A percentile compares a stretch with the other conserved stretches of the same genome.
Conservation (phyloP, 2,329 filamentous ascomycete genomes). For the Teratosphaeria destructans region DNA sequence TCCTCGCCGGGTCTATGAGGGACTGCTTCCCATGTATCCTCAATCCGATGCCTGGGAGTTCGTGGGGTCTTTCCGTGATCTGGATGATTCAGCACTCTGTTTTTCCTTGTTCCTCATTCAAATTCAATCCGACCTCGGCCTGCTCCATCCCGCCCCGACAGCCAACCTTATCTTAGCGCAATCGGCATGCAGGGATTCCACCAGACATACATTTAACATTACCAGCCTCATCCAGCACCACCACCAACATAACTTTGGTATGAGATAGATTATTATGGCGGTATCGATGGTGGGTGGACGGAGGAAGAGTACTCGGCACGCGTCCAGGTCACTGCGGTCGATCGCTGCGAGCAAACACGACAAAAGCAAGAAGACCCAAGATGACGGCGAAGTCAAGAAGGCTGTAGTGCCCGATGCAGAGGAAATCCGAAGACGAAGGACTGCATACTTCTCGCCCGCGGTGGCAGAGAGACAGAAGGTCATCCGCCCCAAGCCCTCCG, state of each 20-base stretch:
- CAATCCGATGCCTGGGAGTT: too few relatives aligned
- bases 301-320: neutral
- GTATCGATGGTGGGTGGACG: neutral
- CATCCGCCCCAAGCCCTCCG: neutral
- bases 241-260: neutral
- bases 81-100: neutral
- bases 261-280: neutral
- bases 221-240: neutral
- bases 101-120: neutral
- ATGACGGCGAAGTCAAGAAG: constrained; percentile 15
- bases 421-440: constrained; percentile 28
- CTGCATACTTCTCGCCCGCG: constrained; percentile 26
- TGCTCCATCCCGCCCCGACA: neutral
- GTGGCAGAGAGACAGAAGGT: constrained; percentile 10
- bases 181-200: neutral
- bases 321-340: neutral
- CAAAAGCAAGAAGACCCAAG: constrained; percentile 1
- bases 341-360: neutral
- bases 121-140: constrained; percentile 1
- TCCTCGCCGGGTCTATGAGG: neutral
- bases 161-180: neutral
- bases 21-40: too few relatives aligned
- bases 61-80: neutral
- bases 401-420: constrained; percentile 26
- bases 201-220: neutral